These are phyloP conservation scores for Candida tetrigidarum DNA, from an alignment of 1,139 yeast genomes.

Conservation along the genomic window DNA sequence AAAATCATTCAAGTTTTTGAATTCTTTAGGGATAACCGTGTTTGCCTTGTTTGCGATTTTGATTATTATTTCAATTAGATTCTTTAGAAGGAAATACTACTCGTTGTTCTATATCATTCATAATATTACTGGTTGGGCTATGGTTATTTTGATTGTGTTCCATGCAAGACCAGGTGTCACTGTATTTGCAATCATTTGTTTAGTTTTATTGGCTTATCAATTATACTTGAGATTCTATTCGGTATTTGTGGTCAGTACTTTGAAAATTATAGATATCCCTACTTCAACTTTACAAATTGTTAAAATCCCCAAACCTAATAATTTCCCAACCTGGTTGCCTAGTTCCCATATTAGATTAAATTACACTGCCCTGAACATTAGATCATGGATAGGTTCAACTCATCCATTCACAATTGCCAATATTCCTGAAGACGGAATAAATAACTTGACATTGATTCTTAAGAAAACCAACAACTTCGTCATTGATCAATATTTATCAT, in stretches of 20 bases:
- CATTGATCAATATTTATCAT: slow-evolving; percentile 20
- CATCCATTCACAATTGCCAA: slow-evolving; percentile 44
- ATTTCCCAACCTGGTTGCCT: slow-evolving; percentile 33
- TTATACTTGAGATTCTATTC: slow-evolving; percentile 23
- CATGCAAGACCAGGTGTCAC: slow-evolving; percentile 51
- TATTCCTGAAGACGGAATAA: slow-evolving; percentile 17
- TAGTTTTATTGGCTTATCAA: slow-evolving; percentile 28
- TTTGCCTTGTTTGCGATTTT: slow-evolving; percentile 48
- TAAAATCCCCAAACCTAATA: slow-evolving; percentile 27
- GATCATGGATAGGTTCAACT: slow-evolving; percentile 35
- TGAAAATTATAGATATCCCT: slow-evolving; percentile 18
- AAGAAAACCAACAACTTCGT: slow-evolving; percentile 23
- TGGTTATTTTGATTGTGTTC: slow-evolving; percentile 34
- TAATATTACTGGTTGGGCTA: slow-evolving; percentile 32
- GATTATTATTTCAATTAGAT: slow-evolving; percentile 55
- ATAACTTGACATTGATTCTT: slow-evolving; percentile 30
- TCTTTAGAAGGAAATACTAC: slow-evolving; percentile 30
- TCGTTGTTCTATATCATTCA: slow-evolving; percentile 39
- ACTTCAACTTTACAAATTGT: slow-evolving; percentile 30
- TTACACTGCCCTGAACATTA: slow-evolving; percentile 19
- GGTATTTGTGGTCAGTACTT: slow-evolving; percentile 14
- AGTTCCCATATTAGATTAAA: slow-evolving; percentile 44
- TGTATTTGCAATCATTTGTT: slow-evolving; percentile 23
- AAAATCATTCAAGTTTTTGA: slow-evolving; percentile 50
- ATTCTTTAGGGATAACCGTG: slow-evolving; percentile 66